Evolutionary conservation across 179 eudicot genomes (phyloP), one percentile per base, ranked within the genome.

Genomic region (Pouteria campechiana): DNA sequence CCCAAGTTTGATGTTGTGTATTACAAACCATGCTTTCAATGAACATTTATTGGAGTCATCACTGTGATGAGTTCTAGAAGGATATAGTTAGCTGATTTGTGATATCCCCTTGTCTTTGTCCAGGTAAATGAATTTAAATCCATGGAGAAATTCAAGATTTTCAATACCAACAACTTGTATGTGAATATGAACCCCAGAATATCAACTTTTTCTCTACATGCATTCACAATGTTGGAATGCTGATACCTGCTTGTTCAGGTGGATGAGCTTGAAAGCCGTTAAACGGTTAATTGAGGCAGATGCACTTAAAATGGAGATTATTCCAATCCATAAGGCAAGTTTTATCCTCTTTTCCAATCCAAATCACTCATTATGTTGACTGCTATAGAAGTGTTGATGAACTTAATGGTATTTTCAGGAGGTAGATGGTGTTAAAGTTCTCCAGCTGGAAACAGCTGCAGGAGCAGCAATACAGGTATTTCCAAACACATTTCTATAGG

Each of bases 401-500:
- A 50, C 14, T 13, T 54, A 14, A 59, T 37, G 47, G 48, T 35
- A 25, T 53, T 64, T 61, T 27, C 70, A 92, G 99, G 99, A 92
- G 73, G 96, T 92, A 11, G 68, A 75, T 30, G 99, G 96, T 8
- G 48, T 87, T 48, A 87, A 92, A 73, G 93, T 92, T 76, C 96
- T 92, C 68, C 99, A 92, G 63, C 77, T 92, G 46, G 99, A 92
- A 74, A 92, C 94, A 31, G 99, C 96, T 54, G 99, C 96, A 45
- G 99, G 99, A 50, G 96, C 99, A 55, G 99, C 99, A 50, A 92
- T 92, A 41, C 79, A 44, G 93, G 98, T 86, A 78, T 14, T n/a
- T n/a, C n/a, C n/a, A n/a, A n/a, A n/a, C n/a, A n/a, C n/a, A n/a
- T n/a, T n/a, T n/a, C n/a, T n/a, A n/a, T n/a, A n/a, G n/a, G n/a